These are phyloP conservation scores for Sarcomyxa edulis DNA, from an alignment of 768 basidiomycete species.

Conservation along the genomic window DNA sequence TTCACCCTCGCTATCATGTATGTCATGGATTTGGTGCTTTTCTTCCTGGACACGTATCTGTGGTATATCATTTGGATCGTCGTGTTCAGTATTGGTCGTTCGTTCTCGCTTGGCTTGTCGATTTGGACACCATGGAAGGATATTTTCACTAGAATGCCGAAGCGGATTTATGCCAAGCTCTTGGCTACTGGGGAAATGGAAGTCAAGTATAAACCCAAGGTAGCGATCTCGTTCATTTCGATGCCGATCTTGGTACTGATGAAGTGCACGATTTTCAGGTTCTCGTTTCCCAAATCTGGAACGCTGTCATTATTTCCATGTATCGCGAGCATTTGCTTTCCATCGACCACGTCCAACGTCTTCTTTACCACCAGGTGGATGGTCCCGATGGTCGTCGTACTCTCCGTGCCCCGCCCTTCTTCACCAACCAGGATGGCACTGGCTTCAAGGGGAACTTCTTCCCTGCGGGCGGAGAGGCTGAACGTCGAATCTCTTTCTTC, in stretches of 20 bases:
- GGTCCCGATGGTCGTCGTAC: conserved; percentile 85
- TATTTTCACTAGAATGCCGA: conserved; percentile 92
- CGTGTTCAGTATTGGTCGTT: conserved; percentile 86
- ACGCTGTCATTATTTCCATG: conserved; percentile 99
- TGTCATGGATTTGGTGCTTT: conserved; percentile 94
- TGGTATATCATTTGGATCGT: conserved; percentile 99
- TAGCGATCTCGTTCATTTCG: conserved; percentile 16
- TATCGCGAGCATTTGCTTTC: conserved; percentile 97
- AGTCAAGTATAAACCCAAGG: conserved; percentile 99
- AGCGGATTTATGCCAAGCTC: conserved; percentile 96
- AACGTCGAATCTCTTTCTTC: conserved; percentile 98
- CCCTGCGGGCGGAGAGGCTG: conserved; percentile 91
- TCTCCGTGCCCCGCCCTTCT: conserved; percentile 95
- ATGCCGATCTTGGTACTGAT: not conserved
- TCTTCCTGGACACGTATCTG: conserved; percentile 99
- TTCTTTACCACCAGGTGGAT: conserved; percentile 96
- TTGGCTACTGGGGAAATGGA: conserved; percentile 97
- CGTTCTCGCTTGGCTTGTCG: conserved; percentile 88
- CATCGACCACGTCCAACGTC: conserved; percentile 96
- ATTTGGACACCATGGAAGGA: conserved; percentile 99
- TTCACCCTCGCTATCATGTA: conserved; percentile 99
- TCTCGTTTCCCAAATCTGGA: conserved; percentile 98
- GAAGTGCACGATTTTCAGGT: conserved; percentile 37
- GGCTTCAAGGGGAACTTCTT: conserved; percentile 82
- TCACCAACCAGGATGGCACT: conserved; percentile 82